Percentiles rank a stretch among this genome's conserved stretches.
Evolutionary conservation across 768 basidiomycete species (phyloP).

Genomic region (Russula sp.): DNA sequence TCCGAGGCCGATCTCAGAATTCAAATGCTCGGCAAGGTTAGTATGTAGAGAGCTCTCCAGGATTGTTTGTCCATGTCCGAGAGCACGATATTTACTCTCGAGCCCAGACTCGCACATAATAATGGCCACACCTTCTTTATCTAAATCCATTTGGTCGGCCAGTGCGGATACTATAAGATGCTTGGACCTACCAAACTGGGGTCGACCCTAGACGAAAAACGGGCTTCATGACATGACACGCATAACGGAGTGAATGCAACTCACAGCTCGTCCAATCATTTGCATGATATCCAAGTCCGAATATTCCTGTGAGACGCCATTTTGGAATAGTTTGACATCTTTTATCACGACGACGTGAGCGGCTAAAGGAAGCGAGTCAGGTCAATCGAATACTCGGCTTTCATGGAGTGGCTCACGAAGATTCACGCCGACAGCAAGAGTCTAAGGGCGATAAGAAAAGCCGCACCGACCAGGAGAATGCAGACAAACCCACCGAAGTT

Average conservation of each 20-base stretch:
- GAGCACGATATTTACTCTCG: constrained; percentile 65
- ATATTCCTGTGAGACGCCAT: constrained; percentile 70
- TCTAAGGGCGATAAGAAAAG: constrained; percentile 47
- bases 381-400: constrained; percentile 2
- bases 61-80: constrained; percentile 67
- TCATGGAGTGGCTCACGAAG: constrained; percentile 56
- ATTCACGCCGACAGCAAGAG: constrained; percentile 94
- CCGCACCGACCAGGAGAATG: not conserved
- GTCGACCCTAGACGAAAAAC: constrained; percentile 59
- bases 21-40: constrained; percentile 86
- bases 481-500: constrained; percentile 63
- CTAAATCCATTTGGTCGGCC: constrained; percentile 39
- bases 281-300: constrained; percentile 92
- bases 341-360: constrained; percentile 93
- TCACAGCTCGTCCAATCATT: constrained; percentile 92
- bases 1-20: constrained; percentile 86
- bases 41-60: constrained; percentile 84
- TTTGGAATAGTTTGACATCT: constrained; percentile 80
- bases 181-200: constrained; percentile 70
- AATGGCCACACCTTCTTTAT: constrained; percentile 78
- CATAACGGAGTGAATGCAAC: constrained; percentile 31
- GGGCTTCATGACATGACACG: not conserved
- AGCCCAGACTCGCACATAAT: constrained; percentile 77
- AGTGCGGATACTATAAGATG: not conserved
- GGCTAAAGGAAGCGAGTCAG: constrained; percentile 46